Percentiles rank a stretch among this genome's conserved stretches.
phyloP scores from a whole-genome alignment of 768 basidiomycete species.

The Suillus subalutaceus region DNA sequence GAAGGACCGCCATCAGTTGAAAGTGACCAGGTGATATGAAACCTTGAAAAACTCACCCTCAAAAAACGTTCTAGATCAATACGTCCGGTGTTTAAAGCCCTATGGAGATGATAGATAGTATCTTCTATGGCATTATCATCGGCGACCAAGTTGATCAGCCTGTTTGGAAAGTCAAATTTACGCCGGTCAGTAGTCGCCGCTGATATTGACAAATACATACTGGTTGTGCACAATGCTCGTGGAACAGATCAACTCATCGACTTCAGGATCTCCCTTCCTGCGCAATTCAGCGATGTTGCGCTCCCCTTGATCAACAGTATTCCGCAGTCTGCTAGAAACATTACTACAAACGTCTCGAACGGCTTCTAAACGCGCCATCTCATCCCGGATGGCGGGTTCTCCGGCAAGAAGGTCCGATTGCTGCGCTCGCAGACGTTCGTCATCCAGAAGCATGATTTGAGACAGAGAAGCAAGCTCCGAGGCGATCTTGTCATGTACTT shows the following conservation, averaged over 20 bases:
- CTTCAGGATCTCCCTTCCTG: conserved; percentile 85
- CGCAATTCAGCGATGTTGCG: conserved; percentile 76
- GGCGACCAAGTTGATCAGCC: conserved; percentile 95
- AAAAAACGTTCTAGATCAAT: conserved; percentile 95
- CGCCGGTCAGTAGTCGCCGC: conserved; percentile 20
- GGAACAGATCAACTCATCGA: conserved; percentile 96
- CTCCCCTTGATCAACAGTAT: conserved; percentile 68
- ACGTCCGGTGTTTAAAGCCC: conserved; percentile 87
- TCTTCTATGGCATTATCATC: conserved; percentile 99
- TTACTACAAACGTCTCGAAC: conserved; percentile 88
- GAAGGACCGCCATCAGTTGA: conserved; percentile 20
- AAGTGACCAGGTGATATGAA: conserved; percentile 21
- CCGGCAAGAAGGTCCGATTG: conserved; percentile 86
- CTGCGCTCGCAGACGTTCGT: conserved; percentile 77
- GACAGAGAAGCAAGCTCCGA: conserved; percentile 74
- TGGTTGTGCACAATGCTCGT: conserved; percentile 97
- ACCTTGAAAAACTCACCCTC: conserved; percentile 55
- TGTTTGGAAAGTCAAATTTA: conserved; percentile 34
- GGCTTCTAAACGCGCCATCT: conserved; percentile 92
- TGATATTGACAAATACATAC: conserved; percentile 41
- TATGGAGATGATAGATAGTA: conserved; percentile 94
- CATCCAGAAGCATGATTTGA: conserved; percentile 62
- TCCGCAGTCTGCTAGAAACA: conserved; percentile 69
- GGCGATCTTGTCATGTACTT: conserved; percentile 74
- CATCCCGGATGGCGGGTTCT: conserved; percentile 92